Percentiles rank a stretch among this genome's conserved stretches.
Evolutionary conservation across 768 basidiomycete species (phyloP).

Genomic region (Amanita phalloides): DNA sequence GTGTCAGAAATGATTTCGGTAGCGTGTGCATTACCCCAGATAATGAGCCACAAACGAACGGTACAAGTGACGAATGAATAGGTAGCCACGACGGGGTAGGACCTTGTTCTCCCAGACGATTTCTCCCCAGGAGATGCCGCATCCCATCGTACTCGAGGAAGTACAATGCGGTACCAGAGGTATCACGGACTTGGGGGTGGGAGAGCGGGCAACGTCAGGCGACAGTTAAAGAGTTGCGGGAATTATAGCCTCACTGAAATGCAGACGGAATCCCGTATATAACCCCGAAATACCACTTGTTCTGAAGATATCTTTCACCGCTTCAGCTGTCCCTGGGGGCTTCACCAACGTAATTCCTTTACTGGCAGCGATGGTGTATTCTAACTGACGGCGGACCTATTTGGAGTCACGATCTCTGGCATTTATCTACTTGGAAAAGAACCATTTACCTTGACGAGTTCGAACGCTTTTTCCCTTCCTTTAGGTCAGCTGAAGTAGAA

Average conservation of each 20-base stretch:
- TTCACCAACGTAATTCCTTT: constrained; percentile 62
- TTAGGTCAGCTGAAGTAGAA: background rate
- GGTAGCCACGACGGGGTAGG: constrained; percentile 80
- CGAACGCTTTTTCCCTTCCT: constrained; percentile 51
- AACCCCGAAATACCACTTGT: constrained; percentile 53
- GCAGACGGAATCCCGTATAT: constrained; percentile 80
- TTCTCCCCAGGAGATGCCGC: constrained; percentile 76
- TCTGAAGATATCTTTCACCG: constrained; percentile 71
- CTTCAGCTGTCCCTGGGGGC: constrained; percentile 69
- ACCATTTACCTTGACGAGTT: constrained; percentile 77
- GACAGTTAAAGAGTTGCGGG: background rate
- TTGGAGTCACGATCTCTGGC: background rate
- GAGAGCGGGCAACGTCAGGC: background rate
- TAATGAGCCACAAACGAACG: constrained; percentile 85
- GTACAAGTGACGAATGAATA: constrained; percentile 66
- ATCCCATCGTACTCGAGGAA: constrained; percentile 92
- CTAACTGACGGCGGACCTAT: constrained; percentile 86
- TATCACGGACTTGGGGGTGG: constrained; percentile 63
- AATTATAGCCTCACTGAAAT: constrained; percentile 47
- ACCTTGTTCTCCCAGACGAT: constrained; percentile 71
- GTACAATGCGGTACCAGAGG: constrained; percentile 81
- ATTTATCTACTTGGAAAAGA: background rate
- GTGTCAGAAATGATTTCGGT: constrained; percentile 19
- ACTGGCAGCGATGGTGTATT: constrained; percentile 81
- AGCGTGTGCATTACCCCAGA: constrained; percentile 51